A percentile compares a stretch with the other conserved stretches of the same genome.
Conservation (phyloP, 2,329 filamentous ascomycete species). For the Colletotrichum salicis region DNA sequence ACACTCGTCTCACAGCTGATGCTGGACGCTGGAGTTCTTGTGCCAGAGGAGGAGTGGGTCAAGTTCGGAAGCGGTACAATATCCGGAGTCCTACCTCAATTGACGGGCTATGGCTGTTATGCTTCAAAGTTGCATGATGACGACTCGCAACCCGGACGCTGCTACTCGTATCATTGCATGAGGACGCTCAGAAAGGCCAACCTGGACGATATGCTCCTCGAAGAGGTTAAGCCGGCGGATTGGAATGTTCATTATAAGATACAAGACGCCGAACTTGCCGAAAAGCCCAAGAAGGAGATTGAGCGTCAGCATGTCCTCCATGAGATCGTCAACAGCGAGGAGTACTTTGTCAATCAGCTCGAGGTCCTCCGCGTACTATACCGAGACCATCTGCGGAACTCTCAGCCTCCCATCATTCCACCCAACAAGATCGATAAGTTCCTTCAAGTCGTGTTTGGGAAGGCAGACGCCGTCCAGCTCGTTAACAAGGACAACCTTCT, state of each 20-base stretch:
- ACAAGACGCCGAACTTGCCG: slow-evolving; percentile 78
- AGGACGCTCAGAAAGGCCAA: slow-evolving; percentile 95
- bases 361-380: slow-evolving; percentile 88
- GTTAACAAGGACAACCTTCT: slow-evolving; percentile 94
- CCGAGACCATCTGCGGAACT: slow-evolving; percentile 78
- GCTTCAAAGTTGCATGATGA: slow-evolving; percentile 82
- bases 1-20: slow-evolving; percentile 82
- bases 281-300: slow-evolving; percentile 84
- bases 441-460: slow-evolving; percentile 87
- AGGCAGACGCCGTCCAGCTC: slow-evolving; percentile 85
- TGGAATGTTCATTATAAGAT: slow-evolving; percentile 93
- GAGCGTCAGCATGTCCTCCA: slow-evolving; percentile 94
- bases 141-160: slow-evolving; percentile 74
- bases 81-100: slow-evolving; percentile 91
- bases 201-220: slow-evolving; percentile 76
- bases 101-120: slow-evolving; percentile 93
- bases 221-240: slow-evolving; percentile 78
- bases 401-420: slow-evolving; percentile 83
- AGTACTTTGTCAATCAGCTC: slow-evolving; percentile 88
- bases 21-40: slow-evolving; percentile 79
- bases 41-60: slow-evolving; percentile 96
- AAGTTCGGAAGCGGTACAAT: slow-evolving; percentile 85
- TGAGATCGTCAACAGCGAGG: slow-evolving; percentile 93
- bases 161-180: slow-evolving; percentile 94
- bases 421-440: slow-evolving; percentile 84